phyloP scores from a whole-genome alignment of 2,329 filamentous ascomycete genomes.

The Monosporascus sp. region DNA sequence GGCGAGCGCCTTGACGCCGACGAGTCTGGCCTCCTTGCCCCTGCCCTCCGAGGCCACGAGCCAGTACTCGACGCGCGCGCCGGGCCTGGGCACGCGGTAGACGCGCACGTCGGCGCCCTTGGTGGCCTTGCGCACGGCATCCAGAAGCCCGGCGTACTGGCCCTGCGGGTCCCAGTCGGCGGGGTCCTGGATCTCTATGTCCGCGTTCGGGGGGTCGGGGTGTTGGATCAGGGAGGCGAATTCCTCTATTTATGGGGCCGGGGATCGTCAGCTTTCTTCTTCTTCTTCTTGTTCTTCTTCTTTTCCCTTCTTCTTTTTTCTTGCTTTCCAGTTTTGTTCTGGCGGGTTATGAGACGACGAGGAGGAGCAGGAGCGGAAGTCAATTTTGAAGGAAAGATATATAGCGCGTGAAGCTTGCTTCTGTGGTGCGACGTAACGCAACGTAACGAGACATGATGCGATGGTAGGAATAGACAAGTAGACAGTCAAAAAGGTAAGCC shows the following conservation, averaged over 20 bases:
- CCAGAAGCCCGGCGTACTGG: constrained; percentile 63
- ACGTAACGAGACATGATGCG: too few relatives aligned
- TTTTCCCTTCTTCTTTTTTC: background rate
- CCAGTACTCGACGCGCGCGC: constrained; percentile 72
- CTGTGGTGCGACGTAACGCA: too few relatives aligned
- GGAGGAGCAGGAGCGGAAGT: too few relatives aligned
- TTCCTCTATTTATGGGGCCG: constrained; percentile 44
- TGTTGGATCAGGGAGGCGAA: constrained; percentile 64
- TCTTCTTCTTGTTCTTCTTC: too few relatives aligned
- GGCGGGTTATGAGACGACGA: too few relatives aligned
- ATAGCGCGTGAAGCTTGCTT: too few relatives aligned
- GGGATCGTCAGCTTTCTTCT: background rate
- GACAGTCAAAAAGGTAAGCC: too few relatives aligned
- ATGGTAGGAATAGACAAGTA: too few relatives aligned
- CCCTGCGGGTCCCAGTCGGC: constrained; percentile 69
- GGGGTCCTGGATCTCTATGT: constrained; percentile 61
- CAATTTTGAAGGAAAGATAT: too few relatives aligned
- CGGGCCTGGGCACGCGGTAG: constrained; percentile 62
- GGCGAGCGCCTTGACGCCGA: constrained; percentile 73
- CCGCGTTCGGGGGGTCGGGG: constrained; percentile 44
- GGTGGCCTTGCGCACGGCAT: constrained; percentile 61
- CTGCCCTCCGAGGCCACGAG: constrained; percentile 60
- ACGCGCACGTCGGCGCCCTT: constrained; percentile 66
- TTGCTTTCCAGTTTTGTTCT: background rate
- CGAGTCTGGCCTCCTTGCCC: constrained; percentile 48